Percentiles rank a stretch among this genome's conserved stretches.
Conservation (phyloP, 2,329 filamentous ascomycete species). For the Monilinia vaccinii-corymbosi region DNA sequence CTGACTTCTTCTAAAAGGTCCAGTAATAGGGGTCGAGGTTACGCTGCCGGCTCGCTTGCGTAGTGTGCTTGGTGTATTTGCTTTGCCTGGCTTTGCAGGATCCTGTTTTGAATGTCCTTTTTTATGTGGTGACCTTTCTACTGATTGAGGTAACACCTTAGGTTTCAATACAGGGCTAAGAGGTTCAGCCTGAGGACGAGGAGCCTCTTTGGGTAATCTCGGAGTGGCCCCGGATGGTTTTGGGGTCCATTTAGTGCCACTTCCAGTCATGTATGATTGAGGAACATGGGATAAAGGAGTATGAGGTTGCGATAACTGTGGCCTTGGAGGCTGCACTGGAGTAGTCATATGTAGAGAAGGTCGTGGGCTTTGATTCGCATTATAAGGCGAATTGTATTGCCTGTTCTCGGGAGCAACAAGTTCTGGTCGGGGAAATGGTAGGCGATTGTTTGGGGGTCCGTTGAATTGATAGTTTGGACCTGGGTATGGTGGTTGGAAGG, state of each 20-base stretch:
- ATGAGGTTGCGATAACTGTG: slow-evolving; percentile 18
- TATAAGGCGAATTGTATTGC: slow-evolving; percentile 30
- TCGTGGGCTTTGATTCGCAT: slow-evolving; percentile 22
- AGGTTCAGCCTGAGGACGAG: slow-evolving; percentile 48
- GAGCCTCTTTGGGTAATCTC: slow-evolving; percentile 31
- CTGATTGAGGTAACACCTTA: slow-evolving; percentile 29
- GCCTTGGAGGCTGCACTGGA: slow-evolving; percentile 12
- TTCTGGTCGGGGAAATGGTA: slow-evolving; percentile 17
- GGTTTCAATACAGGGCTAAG: slow-evolving; percentile 44
- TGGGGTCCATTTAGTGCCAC: slow-evolving; percentile 50
- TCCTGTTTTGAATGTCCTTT: slow-evolving; percentile 11
- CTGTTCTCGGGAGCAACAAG: slow-evolving; percentile 22
- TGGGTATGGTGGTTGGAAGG: slow-evolving; percentile 16
- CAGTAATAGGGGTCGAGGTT: slow-evolving; percentile 28
- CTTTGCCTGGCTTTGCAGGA: slow-evolving; percentile 5
- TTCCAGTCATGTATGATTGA: slow-evolving; percentile 22
- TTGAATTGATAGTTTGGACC: slow-evolving; percentile 15
- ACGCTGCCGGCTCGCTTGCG: slow-evolving; percentile 23
- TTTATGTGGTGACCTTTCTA: slow-evolving; percentile 21
- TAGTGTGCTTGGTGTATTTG: slow-evolving; percentile 12
- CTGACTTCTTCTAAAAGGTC: slow-evolving; percentile 33
- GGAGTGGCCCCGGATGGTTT: slow-evolving; percentile 51
- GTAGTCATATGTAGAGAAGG: slow-evolving; percentile 5
- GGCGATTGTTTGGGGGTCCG: slow-evolving; percentile 15
- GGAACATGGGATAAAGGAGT: slow-evolving; percentile 20